A percentile compares a stretch with the other conserved stretches of the same genome.
Evolutionary conservation across 2,329 filamentous ascomycete genomes (phyloP).

Genomic region (Colletotrichum shisoi): DNA sequence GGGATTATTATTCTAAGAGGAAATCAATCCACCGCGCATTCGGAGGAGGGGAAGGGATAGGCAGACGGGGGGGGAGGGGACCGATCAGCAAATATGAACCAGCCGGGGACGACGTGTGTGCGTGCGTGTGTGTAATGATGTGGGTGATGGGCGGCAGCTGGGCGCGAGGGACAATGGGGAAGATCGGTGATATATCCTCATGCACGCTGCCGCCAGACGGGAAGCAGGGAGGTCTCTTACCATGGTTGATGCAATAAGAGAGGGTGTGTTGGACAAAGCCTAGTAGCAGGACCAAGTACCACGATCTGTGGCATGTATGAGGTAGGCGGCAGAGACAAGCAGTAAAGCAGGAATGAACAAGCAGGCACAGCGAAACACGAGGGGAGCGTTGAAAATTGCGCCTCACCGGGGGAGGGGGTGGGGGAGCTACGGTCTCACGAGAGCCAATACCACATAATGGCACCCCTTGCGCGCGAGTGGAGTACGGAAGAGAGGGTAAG

Average conservation of each 20-base stretch:
- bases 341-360: constrained; percentile 36
- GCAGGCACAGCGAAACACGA: constrained; percentile 40
- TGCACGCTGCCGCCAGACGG: constrained; percentile 55
- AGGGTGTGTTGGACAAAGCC: constrained; percentile 51
- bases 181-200: constrained; percentile 54
- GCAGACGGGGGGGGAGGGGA: constrained; percentile 43
- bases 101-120: constrained; percentile 29
- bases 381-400: constrained; percentile 41
- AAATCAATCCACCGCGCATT: constrained; percentile 54
- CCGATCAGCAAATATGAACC: constrained; percentile 38
- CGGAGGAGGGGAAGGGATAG: constrained; percentile 41
- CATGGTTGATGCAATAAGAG: constrained; percentile 56
- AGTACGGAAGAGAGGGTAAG: constrained; percentile 36
- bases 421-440: constrained; percentile 45
- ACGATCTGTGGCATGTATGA: constrained; percentile 49
- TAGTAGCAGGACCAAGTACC: constrained; percentile 48
- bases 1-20: constrained; percentile 48
- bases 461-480: constrained; percentile 40
- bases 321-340: constrained; percentile 46
- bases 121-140: constrained; percentile 30
- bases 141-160: constrained; percentile 40
- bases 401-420: constrained; percentile 42
- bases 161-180: constrained; percentile 43
- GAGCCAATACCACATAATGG: constrained; percentile 46
- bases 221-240: constrained; percentile 55